Evolutionary conservation across 2,329 filamentous ascomycete species (phyloP).

Genomic region (Monosporascus sp.): DNA sequence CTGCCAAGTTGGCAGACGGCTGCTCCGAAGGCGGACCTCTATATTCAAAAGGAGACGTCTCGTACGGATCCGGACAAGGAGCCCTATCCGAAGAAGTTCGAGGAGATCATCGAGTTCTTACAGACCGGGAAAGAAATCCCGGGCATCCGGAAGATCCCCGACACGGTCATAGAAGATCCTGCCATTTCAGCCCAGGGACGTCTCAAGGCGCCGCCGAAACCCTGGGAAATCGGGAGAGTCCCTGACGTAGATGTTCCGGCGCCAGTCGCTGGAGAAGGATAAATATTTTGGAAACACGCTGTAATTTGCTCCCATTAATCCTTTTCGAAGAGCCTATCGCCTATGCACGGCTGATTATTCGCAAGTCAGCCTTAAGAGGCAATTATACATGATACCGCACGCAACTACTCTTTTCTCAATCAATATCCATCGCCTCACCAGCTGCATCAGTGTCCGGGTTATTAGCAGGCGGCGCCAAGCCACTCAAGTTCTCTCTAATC

Average conservation of each 20-base stretch:
- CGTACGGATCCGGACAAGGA: conserved; percentile 25
- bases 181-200: conserved; percentile 25
- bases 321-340: background rate
- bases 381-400: too few relatives aligned
- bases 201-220: conserved; percentile 36
- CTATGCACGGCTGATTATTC: too few relatives aligned
- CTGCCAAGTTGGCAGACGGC: conserved; percentile 28
- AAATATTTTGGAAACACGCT: background rate
- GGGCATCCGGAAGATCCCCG: conserved; percentile 69
- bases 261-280: conserved; percentile 2
- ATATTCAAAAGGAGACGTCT: conserved; percentile 17
- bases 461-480: background rate
- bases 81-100: conserved; percentile 68
- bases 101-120: conserved; percentile 70
- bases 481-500: background rate
- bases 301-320: background rate
- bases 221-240: conserved; percentile 60
- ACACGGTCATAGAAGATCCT: conserved; percentile 62
- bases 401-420: background rate
- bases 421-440: background rate
- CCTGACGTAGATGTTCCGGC: background rate
- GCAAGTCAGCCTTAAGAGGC: too few relatives aligned
- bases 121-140: conserved; percentile 66
- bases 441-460: background rate
- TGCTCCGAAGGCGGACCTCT: conserved; percentile 27